Base-by-base conservation (phyloP, 345 rosid genomes). In the Jatropha curcas region DNA sequence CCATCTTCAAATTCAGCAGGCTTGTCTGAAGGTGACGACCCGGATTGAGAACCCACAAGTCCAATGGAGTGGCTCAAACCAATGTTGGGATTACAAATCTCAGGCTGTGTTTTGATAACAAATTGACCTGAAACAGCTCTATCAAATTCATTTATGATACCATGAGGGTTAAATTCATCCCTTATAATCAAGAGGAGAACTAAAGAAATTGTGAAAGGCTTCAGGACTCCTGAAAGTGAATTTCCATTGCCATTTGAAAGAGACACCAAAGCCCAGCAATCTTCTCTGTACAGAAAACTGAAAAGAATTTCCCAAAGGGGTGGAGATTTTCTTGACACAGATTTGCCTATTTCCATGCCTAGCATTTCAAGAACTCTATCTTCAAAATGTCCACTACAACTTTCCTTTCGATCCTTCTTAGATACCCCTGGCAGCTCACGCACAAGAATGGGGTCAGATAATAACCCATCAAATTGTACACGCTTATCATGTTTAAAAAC, bases 251-350 rank as follows among this genome's bases (percentile, higher is more conserved):
- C 79, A 77, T 74, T 67, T 13, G 85, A 80, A 72, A 95, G 79
- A 61, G 96, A 83, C 37, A 86, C 85, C 53, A 86, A 72, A 77
- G 94, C 92, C 76, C 87, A 85, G 68, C 76, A 92, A 56, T 89
- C 86, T 80, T 90, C 88, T 73, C 88, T 86, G 67, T 68, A 84
- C 19, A 95, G 91, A 86, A 86, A 92, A 82, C 89, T 84, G 84
- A 91, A 67, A 17, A 95, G 77, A 75, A 90, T 83, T 82, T 87
- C 85, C 94, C 96, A 92, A 71, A 86, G 64, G 11, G 94, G 94
- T n/a, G 77, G 68, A 13, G 84, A 82, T 57, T 76, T 83, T 79
- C 76, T 80, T 24, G 56, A 61, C 76, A 77, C 67, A 20, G 34
- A 74, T 79, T 82, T 86, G 55, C 87, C 89, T 43, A 74, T 83